Conservation (phyloP, 768 basidiomycete species). For the Trichaptum fuscoviolaceum region DNA sequence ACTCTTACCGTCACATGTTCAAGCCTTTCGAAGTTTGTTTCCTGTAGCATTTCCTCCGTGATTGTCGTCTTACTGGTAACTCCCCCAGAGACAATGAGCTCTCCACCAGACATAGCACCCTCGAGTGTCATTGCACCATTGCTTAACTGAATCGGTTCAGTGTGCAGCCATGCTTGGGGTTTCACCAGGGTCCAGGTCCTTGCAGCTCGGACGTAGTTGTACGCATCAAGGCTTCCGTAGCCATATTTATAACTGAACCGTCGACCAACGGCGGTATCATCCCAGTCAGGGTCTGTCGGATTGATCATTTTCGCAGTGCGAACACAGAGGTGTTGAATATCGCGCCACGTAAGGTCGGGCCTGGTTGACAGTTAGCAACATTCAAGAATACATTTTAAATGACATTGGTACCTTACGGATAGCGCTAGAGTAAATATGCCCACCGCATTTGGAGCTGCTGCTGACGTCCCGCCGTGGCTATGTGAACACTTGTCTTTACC, state of each 20-base stretch:
- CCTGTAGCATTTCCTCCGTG: conserved; percentile 57
- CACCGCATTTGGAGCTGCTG: conserved; percentile 94
- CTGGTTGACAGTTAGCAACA: conserved; percentile 31
- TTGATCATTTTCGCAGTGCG: conserved; percentile 75
- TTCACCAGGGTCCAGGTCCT: conserved; percentile 83
- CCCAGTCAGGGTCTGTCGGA: conserved; percentile 91
- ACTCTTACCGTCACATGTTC: conserved; percentile 93
- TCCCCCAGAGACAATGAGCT: conserved; percentile 60
- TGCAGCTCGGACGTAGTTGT: conserved; percentile 74
- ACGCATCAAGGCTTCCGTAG: conserved; percentile 84
- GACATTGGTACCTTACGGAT: conserved; percentile 61
- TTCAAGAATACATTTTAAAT: conserved; percentile 6
- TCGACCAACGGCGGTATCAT: conserved; percentile 65
- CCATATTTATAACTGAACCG: conserved; percentile 91
- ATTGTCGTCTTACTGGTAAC: conserved; percentile 59
- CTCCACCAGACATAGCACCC: conserved; percentile 56
- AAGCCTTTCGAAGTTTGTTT: conserved; percentile 78
- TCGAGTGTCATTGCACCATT: conserved; percentile 52
- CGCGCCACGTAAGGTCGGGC: conserved; percentile 95
- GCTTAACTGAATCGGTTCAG: conserved; percentile 63
- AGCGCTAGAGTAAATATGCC: conserved; percentile 91
- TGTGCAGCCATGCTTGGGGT: conserved; percentile 87
- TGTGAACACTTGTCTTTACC: conserved; percentile 78
- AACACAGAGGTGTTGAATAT: conserved; percentile 87
- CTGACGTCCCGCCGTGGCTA: conserved; percentile 92